These are phyloP conservation scores for Phylloporus rhodoxanthus DNA, from an alignment of 768 basidiomycete species.

Conservation along the genomic window DNA sequence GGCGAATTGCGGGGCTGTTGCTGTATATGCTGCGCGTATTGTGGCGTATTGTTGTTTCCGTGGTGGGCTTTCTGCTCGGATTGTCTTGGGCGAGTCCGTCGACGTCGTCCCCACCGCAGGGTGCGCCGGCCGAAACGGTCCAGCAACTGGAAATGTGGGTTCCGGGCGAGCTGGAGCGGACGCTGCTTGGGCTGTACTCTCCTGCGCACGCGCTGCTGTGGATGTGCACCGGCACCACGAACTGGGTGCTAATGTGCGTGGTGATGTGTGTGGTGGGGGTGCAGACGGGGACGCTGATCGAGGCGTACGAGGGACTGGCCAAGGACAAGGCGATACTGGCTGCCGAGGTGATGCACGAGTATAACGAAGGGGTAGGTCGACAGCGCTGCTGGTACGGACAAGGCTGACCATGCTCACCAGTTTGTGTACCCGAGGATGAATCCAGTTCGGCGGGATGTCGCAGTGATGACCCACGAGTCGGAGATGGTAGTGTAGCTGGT, in stretches of 20 bases:
- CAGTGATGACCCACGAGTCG: conserved; percentile 81
- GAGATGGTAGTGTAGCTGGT: conserved; percentile 44
- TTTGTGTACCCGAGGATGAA: conserved; percentile 82
- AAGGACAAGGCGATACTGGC: conserved; percentile 74
- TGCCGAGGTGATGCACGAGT: conserved; percentile 79
- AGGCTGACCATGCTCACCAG: conserved; percentile 32
- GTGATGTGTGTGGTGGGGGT: conserved; percentile 62
- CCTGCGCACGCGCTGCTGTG: conserved; percentile 71
- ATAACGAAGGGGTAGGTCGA: conserved; percentile 63
- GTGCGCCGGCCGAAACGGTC: conserved; percentile 45
- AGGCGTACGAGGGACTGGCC: conserved; percentile 53
- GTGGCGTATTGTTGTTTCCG: conserved; percentile 51
- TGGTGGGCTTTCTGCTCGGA: conserved; percentile 64
- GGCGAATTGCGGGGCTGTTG: conserved; percentile 34
- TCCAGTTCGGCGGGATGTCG: conserved; percentile 68
- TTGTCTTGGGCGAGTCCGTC: conserved; percentile 43
- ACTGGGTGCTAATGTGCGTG: conserved; percentile 69
- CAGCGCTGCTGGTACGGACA: neutral
- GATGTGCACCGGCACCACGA: conserved; percentile 62
- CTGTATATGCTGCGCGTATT: conserved; percentile 31
- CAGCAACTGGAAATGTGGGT: conserved; percentile 78
- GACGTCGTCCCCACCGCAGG: conserved; percentile 27
- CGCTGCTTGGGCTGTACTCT: conserved; percentile 70
- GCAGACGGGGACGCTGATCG: conserved; percentile 44
- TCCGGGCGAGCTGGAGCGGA: conserved; percentile 65